A percentile compares a stretch with the other conserved stretches of the same genome.
These are phyloP conservation scores for Linnemannia zychae DNA, from an alignment of 192 early-diverging fungal species.

Conservation along the genomic window DNA sequence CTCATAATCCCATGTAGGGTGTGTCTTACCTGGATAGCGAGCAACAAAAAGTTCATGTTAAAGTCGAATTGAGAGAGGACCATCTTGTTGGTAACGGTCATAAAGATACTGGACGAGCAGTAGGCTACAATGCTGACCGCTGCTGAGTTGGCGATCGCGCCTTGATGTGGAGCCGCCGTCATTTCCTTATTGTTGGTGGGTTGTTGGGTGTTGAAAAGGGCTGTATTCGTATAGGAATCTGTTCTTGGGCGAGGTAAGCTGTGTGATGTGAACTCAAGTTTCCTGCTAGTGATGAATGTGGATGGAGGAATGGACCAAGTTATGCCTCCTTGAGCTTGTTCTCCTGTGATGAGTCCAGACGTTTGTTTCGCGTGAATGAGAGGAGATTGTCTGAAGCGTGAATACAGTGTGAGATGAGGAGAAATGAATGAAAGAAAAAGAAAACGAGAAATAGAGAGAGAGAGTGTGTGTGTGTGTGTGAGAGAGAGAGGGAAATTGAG, in stretches of 20 bases:
- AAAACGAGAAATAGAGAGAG: background rate
- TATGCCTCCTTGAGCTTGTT: background rate
- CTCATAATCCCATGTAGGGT: no score
- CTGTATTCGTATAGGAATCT: background rate
- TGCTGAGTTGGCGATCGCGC: slow-evolving; percentile 49
- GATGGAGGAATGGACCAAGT: background rate
- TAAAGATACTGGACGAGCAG: slow-evolving; percentile 89
- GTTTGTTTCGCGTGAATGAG: background rate
- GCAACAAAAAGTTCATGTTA: slow-evolving; percentile 88
- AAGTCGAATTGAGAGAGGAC: slow-evolving; percentile 87
- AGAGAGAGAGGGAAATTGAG: background rate
- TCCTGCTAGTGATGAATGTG: background rate
- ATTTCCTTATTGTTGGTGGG: background rate
- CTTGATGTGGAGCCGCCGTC: slow-evolving; percentile 15
- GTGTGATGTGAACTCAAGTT: no score
- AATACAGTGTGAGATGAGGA: background rate
- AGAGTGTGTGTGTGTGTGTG: no score
- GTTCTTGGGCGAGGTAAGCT: no score
- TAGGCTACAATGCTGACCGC: slow-evolving; percentile 85
- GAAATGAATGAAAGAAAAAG: background rate
- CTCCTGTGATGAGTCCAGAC: background rate
- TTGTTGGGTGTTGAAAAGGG: background rate
- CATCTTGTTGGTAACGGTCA: slow-evolving; percentile 93
- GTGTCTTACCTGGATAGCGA: slow-evolving; percentile 73
- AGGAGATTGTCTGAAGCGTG: background rate